Evolutionary conservation across 2,329 filamentous ascomycete species (phyloP).

Genomic region (Penicillium glabrum): DNA sequence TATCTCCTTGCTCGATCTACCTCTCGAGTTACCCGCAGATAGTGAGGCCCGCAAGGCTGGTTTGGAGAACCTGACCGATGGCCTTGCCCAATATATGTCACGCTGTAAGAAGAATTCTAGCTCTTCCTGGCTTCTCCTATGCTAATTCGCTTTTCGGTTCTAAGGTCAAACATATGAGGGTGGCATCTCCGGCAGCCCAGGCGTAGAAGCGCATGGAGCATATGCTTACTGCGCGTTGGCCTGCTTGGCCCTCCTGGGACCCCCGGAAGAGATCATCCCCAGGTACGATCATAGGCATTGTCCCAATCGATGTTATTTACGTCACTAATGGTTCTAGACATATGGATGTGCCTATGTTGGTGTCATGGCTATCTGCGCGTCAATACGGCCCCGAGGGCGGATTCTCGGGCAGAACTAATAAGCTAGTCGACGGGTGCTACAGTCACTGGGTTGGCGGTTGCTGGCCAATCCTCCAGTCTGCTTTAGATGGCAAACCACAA

Average conservation of each 20-base stretch:
- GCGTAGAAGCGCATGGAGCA: slow-evolving; percentile 89
- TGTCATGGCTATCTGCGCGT: slow-evolving; percentile 84
- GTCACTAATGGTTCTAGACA: slow-evolving; percentile 53
- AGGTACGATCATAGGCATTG: slow-evolving; percentile 52
- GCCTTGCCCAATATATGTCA: slow-evolving; percentile 76
- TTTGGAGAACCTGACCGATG: slow-evolving; percentile 65
- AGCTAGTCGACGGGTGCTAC: slow-evolving; percentile 97
- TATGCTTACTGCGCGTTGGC: slow-evolving; percentile 95
- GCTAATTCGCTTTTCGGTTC: slow-evolving; percentile 9
- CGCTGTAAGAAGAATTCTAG: slow-evolving; percentile 61
- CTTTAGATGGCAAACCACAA: slow-evolving; percentile 57
- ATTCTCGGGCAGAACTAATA: slow-evolving; percentile 92
- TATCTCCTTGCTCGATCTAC: slow-evolving; percentile 79
- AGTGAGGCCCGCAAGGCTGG: slow-evolving; percentile 67
- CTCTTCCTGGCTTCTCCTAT: neutral
- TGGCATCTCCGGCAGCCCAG: slow-evolving; percentile 82
- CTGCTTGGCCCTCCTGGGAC: slow-evolving; percentile 80
- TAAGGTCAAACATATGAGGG: slow-evolving; percentile 91
- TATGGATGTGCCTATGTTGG: slow-evolving; percentile 72
- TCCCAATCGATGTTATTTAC: neutral
- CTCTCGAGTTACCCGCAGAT: slow-evolving; percentile 72
- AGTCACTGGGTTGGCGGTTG: slow-evolving; percentile 96
- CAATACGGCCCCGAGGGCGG: slow-evolving; percentile 92
- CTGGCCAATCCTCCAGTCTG: slow-evolving; percentile 86
- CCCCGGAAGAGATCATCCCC: slow-evolving; percentile 71